Base-by-base conservation (phyloP, 2,329 filamentous ascomycete species). In the Penicillium sp. region DNA sequence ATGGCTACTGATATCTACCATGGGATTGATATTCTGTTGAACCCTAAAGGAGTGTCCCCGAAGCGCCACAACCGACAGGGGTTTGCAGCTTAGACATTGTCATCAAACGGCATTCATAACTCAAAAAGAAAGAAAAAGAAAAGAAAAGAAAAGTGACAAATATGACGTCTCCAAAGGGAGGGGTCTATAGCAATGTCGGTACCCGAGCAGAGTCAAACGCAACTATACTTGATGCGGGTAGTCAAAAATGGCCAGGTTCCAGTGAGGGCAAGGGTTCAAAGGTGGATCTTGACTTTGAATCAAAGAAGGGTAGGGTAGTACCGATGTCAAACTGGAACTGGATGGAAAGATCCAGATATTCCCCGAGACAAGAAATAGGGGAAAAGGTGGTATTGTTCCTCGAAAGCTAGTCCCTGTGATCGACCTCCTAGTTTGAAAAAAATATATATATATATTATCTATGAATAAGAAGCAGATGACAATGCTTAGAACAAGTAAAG, bases 1-100 rank as follows among this genome's bases (percentile, higher is more conserved):
- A 67, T 77, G 67, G 73, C 69, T 33, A 61, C 59, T 40, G 72
- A 73, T 41, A 66, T 75, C 38, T 74, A 73, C 61, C 64, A 70
- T 50, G 71, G 68, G 30, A 72, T 75, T 58, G 64, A 71, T 46
- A 58, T 69, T 41, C 69, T 73, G 65, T 62, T 75, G 44, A 63
- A 63, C 12, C 33, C 30, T 10, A 46, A 37, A 9, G 28, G 3
- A 26, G 19, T 17, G 14, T n/a, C 40, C 16, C 30, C 17, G 41
- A 36, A 45, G 43, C 62, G 60, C 55, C 63, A 63, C 55, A 60
- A 10, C 58, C 63, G 56, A 63, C 59, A 61, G 61, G 49, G 51
- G 19, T 51, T 43, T 60, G 56, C 61, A 63, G 55, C 55, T 59
- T 61, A 65, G 61, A 66, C 61, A 63, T 61, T 63, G 61, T 63